A percentile compares a stretch with the other conserved stretches of the same genome.
phyloP scores from a whole-genome alignment of 208 protist species.

The Zelonia costaricensis region DNA sequence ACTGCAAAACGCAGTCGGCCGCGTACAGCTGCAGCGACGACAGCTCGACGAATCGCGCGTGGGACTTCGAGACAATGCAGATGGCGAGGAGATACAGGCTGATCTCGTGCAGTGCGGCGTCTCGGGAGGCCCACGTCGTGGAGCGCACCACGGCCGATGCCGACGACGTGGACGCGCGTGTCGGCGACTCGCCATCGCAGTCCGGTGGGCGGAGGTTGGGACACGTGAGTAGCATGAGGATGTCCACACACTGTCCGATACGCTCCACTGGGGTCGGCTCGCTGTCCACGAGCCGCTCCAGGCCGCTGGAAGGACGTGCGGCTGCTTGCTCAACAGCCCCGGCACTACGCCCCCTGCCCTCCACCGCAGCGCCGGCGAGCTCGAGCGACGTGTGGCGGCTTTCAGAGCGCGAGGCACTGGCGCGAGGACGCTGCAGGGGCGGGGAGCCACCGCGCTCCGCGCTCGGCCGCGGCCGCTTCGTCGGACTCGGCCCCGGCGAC shows the following conservation, averaged over 20 bases:
- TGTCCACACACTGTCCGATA: slow-evolving; percentile 73
- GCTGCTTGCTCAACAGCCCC: no score
- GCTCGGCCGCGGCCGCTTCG: slow-evolving; percentile 10
- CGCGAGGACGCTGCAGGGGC: slow-evolving; percentile 13
- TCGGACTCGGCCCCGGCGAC: slow-evolving; percentile 2
- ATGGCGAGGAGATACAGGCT: slow-evolving; percentile 50
- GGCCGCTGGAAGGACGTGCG: not conserved
- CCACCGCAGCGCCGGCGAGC: not conserved
- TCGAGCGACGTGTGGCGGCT: not conserved
- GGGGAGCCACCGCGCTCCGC: slow-evolving; percentile 1
- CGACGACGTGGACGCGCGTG: slow-evolving; percentile 32
- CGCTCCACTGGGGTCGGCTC: slow-evolving; percentile 37
- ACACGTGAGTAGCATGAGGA: slow-evolving; percentile 69
- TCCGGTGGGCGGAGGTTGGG: slow-evolving; percentile 55
- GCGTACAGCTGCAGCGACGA: slow-evolving; percentile 53
- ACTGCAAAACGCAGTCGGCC: slow-evolving; percentile 70
- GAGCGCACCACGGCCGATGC: slow-evolving; percentile 44
- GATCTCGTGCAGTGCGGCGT: slow-evolving; percentile 48
- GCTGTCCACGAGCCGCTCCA: slow-evolving; percentile 19
- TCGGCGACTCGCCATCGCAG: slow-evolving; percentile 27
- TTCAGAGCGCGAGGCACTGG: slow-evolving; percentile 1
- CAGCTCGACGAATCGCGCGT: slow-evolving; percentile 29
- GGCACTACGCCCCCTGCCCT: not conserved
- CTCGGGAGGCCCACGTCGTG: slow-evolving; percentile 65
- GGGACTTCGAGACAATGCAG: slow-evolving; percentile 25